Base-by-base conservation (phyloP, 1,139 yeast genomes). In the Saccharomyces hybrid region DNA sequence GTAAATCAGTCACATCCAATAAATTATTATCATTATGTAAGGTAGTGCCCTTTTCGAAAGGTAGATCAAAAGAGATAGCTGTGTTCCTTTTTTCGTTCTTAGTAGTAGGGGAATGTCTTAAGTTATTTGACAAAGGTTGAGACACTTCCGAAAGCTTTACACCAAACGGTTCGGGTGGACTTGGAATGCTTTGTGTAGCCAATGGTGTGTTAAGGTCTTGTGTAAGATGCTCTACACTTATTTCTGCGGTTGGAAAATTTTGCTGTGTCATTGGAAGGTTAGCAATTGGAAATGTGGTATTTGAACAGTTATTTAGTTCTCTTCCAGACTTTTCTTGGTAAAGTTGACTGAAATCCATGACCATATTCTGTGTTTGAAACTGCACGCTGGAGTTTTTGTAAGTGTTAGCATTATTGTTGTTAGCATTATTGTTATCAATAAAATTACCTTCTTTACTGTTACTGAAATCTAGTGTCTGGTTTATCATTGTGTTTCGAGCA, bases 271-370 rank as follows among this genome's bases (percentile, higher is more conserved):
- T 38, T 4, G 44, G 25, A 11, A 38, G 11, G 25, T 38, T 38
- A 16, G 7, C 8, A 6, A 20, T 20, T 16, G 44, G 23, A 5
- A 38, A 38, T 9, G n/a, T 38, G 6, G 2, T 38, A 38, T 38
- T 38, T 16, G 44, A 11, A 16, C 25, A 13, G 11, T 9, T 38
- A 16, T 13, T 38, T 38, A 11, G 25, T 5, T 38, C 44, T 9
- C 26, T 38, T 16, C 3, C 44, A 4, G n/a, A 9, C 11, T 38
- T 11, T 16, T 38, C 26, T 13, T 38, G 44, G 3, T 16, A 20
- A 38, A 11, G n/a, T 38, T 38, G 44, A 5, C 44, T 38, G 25
- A 38, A 38, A 16, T 52, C 54, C 29, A 52, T 28, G 7, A 52
- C 9, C 7, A 38, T 16, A 6, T 16, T 38, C 3, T 25, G 25